Base-by-base conservation (phyloP, 208 protist genomes). In the Trypanosoma congolense region DNA sequence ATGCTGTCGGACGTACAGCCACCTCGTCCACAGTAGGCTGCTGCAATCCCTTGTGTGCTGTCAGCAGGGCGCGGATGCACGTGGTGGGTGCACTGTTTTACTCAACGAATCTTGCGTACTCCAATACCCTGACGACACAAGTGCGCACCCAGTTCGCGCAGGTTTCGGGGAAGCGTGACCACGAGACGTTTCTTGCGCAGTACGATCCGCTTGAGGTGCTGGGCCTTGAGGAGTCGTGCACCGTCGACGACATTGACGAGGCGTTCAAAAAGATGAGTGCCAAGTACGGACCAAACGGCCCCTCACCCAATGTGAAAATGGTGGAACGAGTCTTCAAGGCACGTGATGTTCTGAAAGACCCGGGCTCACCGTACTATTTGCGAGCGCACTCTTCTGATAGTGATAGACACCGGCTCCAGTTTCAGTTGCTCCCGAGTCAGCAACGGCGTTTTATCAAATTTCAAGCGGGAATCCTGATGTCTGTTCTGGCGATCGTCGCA, bases 151-250 rank as follows among this genome's bases (percentile, higher is more conserved):
- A 91, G 70, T 92, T 85, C 70, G 75, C 75, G n/a, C 78, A 83
- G 70, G 67, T 73, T 29, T 72, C 79, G 0, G 84, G 84, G 19
- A 92, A 92, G 75, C 75, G 84, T 12, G 75, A 80, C 14, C 84
- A 92, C 54, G 84, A 92, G 65, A 80, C 84, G 0, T 92, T 92
- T 59, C 76, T 92, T 10, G 70, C 81, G 14, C 85, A 92, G 68
- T 92, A 69, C 41, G 76, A 92, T 26, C 85, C 85, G 9, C 44
- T 92, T 26, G 80, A 92, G 10, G 81, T 92, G 30, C 71, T 92
- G 1, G 77, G 67, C 3, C 65, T 92, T 18, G 59, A 75, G 21
- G 53, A 77, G 3, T 74, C 78, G 19, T 87, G 85, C 77, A 77
- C 56, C 18, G 59, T 89, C n/a, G 81, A 86, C 46, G 75, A 92